phyloP scores from a whole-genome alignment of 2,329 filamentous ascomycete species.

The Thelonectria olida region DNA sequence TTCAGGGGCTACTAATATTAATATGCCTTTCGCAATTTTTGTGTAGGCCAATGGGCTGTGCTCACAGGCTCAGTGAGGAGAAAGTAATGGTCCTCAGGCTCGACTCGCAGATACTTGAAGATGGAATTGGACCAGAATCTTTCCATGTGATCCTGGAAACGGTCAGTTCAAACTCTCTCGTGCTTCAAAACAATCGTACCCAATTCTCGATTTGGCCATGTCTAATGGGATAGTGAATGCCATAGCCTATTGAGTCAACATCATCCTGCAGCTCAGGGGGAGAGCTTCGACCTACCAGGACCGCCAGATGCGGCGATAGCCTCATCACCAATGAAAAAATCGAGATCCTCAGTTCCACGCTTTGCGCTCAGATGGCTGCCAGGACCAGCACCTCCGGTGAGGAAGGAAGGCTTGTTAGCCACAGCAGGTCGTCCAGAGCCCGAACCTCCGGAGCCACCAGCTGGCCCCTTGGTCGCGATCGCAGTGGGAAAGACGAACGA shows the following conservation, averaged over 20 bases:
- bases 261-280: slow-evolving; percentile 5
- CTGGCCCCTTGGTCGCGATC: slow-evolving; percentile 90
- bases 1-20: slow-evolving; percentile 78
- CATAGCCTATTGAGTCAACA: slow-evolving; percentile 73
- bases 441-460: slow-evolving; percentile 75
- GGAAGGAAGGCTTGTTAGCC: slow-evolving; percentile 93
- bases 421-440: slow-evolving; percentile 90
- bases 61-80: slow-evolving; percentile 94
- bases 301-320: slow-evolving; percentile 85
- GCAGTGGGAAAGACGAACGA: slow-evolving; percentile 99
- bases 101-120: slow-evolving; percentile 98
- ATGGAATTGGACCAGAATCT: slow-evolving; percentile 99
- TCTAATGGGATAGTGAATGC: slow-evolving; percentile 95
- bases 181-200: slow-evolving; percentile 62
- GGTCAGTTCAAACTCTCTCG: slow-evolving; percentile 40
- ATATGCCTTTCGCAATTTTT: slow-evolving; percentile 15
- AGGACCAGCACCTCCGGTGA: slow-evolving; percentile 88
- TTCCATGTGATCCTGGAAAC: slow-evolving; percentile 91
- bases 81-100: slow-evolving; percentile 99
- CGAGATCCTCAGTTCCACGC: slow-evolving; percentile 95
- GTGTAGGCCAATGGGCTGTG: background rate
- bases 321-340: slow-evolving; percentile 99
- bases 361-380: slow-evolving; percentile 87
- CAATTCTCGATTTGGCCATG: slow-evolving; percentile 99
- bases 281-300: slow-evolving; percentile 67